A percentile compares a stretch with the other conserved stretches of the same genome.
Conservation (phyloP, 2,329 filamentous ascomycete genomes). For the Aspergillus sojae region DNA sequence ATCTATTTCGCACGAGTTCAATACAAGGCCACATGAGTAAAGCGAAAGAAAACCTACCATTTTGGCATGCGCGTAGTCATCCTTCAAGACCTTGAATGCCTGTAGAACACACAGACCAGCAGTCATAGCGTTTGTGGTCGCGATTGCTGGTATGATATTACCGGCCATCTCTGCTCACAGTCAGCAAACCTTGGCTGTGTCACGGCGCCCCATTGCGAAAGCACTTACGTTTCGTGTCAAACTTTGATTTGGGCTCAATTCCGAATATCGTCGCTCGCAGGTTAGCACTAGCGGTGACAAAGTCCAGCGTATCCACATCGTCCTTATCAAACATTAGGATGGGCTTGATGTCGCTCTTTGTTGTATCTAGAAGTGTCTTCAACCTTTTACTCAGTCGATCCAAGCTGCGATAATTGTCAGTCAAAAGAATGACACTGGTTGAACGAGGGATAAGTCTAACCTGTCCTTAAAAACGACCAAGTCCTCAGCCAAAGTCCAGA, state of each 20-base stretch:
- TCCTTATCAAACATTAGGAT: conserved; percentile 94
- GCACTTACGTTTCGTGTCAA: conserved; percentile 78
- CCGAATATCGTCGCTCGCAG: conserved; percentile 86
- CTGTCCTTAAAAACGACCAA: conserved; percentile 82
- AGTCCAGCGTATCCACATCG: conserved; percentile 90
- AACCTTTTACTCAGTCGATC: conserved; percentile 74
- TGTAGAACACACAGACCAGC: conserved; percentile 90
- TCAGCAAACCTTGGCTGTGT: conserved; percentile 8
- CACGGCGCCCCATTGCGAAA: background rate
- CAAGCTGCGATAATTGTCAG: conserved; percentile 54
- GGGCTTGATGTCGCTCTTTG: conserved; percentile 48
- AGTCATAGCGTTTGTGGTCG: conserved; percentile 95
- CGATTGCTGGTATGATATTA: conserved; percentile 98
- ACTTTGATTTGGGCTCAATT: conserved; percentile 85
- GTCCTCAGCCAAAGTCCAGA: conserved; percentile 84
- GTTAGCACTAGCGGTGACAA: conserved; percentile 88
- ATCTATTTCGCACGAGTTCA: conserved; percentile 51
- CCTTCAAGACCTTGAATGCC: conserved; percentile 83
- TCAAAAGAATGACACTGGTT: background rate
- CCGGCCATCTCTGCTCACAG: conserved; percentile 79
- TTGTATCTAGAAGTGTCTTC: conserved; percentile 62
- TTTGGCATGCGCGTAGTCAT: conserved; percentile 70
- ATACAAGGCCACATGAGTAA: background rate
- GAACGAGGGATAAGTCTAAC: conserved; percentile 30
- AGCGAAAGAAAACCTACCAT: conserved; percentile 57